Percentiles rank a stretch among this genome's conserved stretches.
Evolutionary conservation across 208 protist species (phyloP).

Genomic region (Leishmania guyanensis): DNA sequence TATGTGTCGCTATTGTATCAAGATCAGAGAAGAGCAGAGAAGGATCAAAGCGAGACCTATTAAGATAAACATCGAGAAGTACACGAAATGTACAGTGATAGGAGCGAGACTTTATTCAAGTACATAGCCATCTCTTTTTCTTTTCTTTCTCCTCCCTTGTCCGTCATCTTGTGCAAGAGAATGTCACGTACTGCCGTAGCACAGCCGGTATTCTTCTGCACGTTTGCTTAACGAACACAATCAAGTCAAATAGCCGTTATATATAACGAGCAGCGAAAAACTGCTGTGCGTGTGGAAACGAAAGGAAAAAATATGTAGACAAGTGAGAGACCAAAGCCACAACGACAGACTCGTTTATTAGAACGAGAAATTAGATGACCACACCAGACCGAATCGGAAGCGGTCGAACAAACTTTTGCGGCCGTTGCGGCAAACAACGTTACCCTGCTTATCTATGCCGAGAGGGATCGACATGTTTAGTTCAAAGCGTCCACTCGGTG

Average conservation of each 20-base stretch:
- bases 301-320: background rate
- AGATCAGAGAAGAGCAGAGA: background rate
- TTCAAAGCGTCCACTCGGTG: slow-evolving; percentile 81
- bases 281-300: background rate
- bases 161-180: background rate
- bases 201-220: background rate
- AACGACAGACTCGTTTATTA: slow-evolving; percentile 23
- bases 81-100: background rate
- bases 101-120: background rate
- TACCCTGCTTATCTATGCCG: slow-evolving; percentile 56
- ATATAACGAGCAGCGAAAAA: background rate
- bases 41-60: background rate
- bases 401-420: slow-evolving; percentile 61
- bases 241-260: background rate
- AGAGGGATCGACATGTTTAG: slow-evolving; percentile 78
- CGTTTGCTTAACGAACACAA: background rate
- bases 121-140: background rate
- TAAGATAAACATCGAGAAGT: background rate
- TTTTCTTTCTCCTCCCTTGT: background rate
- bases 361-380: slow-evolving; percentile 77
- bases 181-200: background rate
- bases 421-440: slow-evolving; percentile 59
- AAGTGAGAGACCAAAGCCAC: background rate
- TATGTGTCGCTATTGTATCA: background rate
- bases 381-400: slow-evolving; percentile 80